Evolutionary conservation across 345 rosid species (phyloP), one percentile per base, ranked within the genome.

Genomic region (Abelmoschus esculentus): DNA sequence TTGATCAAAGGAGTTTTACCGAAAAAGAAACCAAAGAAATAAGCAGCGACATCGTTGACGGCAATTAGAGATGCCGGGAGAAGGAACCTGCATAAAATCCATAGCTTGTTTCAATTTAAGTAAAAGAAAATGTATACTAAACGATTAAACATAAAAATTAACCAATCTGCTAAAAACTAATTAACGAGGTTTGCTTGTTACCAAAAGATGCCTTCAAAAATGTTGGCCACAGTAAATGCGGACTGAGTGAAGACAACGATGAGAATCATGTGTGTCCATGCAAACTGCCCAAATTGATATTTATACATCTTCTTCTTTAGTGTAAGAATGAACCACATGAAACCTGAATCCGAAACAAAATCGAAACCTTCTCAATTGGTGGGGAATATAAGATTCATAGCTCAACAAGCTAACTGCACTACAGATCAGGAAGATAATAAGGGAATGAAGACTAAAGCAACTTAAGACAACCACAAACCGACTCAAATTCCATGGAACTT

Each of bases 301-400:
- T 50, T 50, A n/a, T 14, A 50, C 55, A 50, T 50, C 87, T 88
- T 93, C 84, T 83, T 91, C 90, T 93, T 93, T 73, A 93, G 72
- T 54, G 98, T 83, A 65, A 93, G 87, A 67, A 93, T 91, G 84
- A 93, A 93, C 98, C 98, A 93, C 83, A 91, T 86, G 76, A 93
- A 86, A 70, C 98, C 98, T 93, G 78, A 77, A 58, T 11, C 56
- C 15, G 52, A 47, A 47, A 47, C 52, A 47, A 47, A 47, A 47
- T 47, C 3, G n/a, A 38, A 53, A 11, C 32, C 72, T 31, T 68
- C 17, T 68, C 26, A 34, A 62, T 17, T 18, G 46, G 47, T 0
- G 3, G 47, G 36, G 49, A 61, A 36, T 31, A 61, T 17, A 32
- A 62, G 67, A 50, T 38, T 62, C n/a, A 62, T 61, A 34, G 47